Evolutionary conservation across 257 asterid species (phyloP).

Genomic region (Scutellaria barbata): DNA sequence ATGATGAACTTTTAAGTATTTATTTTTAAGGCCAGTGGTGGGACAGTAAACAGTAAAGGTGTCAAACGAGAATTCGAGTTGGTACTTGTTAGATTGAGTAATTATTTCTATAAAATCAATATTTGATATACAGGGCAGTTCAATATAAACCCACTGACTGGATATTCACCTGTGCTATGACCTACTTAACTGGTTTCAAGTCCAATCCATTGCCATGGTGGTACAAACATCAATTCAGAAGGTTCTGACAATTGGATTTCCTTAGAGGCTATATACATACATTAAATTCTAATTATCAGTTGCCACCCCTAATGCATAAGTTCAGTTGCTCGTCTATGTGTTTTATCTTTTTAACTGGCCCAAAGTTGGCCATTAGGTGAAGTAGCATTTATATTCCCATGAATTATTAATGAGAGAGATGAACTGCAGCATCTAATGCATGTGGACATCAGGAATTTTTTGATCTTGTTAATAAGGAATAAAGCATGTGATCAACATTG

Average conservation of each 20-base stretch:
- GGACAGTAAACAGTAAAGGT: neutral
- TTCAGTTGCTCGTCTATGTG: neutral
- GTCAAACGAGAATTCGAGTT: neutral
- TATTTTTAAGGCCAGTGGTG: neutral
- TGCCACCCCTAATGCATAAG: conserved; percentile 16
- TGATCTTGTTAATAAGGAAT: conserved; percentile 2
- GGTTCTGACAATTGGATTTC: neutral
- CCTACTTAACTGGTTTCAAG: neutral
- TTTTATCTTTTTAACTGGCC: conserved; percentile 20
- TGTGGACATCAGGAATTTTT: conserved; percentile 9
- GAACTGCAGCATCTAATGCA: conserved; percentile 15
- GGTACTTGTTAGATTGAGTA: neutral
- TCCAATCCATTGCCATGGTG: neutral
- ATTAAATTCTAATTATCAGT: conserved; percentile 19
- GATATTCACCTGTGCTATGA: neutral
- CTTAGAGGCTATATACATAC: conserved; percentile 8
- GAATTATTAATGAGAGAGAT: neutral
- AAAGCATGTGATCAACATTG: conserved; percentile 15
- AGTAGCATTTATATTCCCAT: conserved; percentile 5
- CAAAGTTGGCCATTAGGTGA: conserved; percentile 4
- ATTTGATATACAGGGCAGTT: neutral
- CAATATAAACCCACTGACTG: neutral
- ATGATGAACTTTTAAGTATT: neutral
- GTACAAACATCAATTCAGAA: neutral
- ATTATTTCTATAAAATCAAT: neutral